A percentile compares a stretch with the other conserved stretches of the same genome.
phyloP scores from a whole-genome alignment of 2,329 filamentous ascomycete species.

The Myriosclerotinia curreyana region DNA sequence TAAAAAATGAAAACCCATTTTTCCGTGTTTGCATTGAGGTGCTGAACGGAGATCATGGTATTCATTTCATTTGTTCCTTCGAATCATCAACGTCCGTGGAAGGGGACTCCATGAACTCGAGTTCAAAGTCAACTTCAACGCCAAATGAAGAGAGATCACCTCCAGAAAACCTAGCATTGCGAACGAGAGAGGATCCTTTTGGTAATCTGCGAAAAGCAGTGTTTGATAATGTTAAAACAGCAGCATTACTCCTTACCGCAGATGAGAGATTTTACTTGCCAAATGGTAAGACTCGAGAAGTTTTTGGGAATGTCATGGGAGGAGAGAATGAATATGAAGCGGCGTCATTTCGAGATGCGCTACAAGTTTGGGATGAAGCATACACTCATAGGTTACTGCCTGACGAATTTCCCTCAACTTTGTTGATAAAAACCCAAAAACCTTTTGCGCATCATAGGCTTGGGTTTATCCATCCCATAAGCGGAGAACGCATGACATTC shows the following conservation, averaged over 20 bases:
- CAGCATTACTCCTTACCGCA: conserved; percentile 27
- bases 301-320: conserved; percentile 29
- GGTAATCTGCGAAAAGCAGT: conserved; percentile 27
- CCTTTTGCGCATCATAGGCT: conserved; percentile 26
- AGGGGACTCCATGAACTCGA: not conserved
- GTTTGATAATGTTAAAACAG: conserved; percentile 28
- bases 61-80: conserved; percentile 26
- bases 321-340: conserved; percentile 25
- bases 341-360: conserved; percentile 7
- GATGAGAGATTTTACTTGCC: conserved; percentile 30
- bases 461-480: conserved; percentile 27
- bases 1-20: conserved; percentile 9
- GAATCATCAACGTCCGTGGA: conserved; percentile 16
- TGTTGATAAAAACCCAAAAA: conserved; percentile 19
- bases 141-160: not conserved
- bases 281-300: conserved; percentile 27
- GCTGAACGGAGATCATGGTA: conserved; percentile 21
- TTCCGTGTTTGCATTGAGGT: conserved; percentile 25
- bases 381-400: conserved; percentile 23
- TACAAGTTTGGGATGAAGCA: conserved; percentile 30
- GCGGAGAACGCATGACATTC: conserved; percentile 24
- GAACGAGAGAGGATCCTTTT: conserved; percentile 8
- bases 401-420: conserved; percentile 26
- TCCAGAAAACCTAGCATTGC: not conserved
- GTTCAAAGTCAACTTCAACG: not conserved